A percentile compares a stretch with the other conserved stretches of the same genome.
These are phyloP conservation scores for Chaetomium globosum DNA, from an alignment of 2,329 filamentous ascomycete genomes.

Conservation along the genomic window DNA sequence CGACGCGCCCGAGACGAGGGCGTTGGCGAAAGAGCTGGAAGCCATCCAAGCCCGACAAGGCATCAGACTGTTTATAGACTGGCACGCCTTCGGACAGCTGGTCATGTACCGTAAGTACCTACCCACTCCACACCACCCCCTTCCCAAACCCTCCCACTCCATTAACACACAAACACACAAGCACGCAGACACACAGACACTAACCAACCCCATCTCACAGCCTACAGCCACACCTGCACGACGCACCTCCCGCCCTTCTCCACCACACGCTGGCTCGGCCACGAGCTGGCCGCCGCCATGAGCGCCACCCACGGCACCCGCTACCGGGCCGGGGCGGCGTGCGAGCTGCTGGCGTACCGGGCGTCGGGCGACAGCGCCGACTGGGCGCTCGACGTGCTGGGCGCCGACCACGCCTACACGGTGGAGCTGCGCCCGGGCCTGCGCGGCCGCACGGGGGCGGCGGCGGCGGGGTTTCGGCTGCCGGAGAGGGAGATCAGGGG, in stretches of 20 bases:
- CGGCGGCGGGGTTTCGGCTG: slow-evolving; percentile 13
- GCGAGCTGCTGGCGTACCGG: slow-evolving; percentile 21
- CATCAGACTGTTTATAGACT: slow-evolving; percentile 65
- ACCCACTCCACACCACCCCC: background rate
- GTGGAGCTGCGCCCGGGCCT: slow-evolving; percentile 30
- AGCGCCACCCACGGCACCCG: slow-evolving; percentile 45
- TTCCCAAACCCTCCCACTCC: background rate
- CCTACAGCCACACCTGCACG: slow-evolving; percentile 64
- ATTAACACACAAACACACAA: background rate
- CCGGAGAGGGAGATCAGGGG: slow-evolving; percentile 17
- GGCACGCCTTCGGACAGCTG: slow-evolving; percentile 65
- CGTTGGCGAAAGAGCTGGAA: slow-evolving; percentile 42
- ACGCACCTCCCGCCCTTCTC: slow-evolving; percentile 48
- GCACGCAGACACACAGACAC: background rate
- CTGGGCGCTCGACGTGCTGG: slow-evolving; percentile 40
- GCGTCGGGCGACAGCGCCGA: slow-evolving; percentile 45
- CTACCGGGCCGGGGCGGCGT: slow-evolving; percentile 45
- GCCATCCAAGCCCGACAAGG: slow-evolving; percentile 48
- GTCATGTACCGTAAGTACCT: slow-evolving; percentile 63
- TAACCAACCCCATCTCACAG: slow-evolving; percentile 28
- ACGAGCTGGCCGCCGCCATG: slow-evolving; percentile 56
- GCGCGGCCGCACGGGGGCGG: background rate
- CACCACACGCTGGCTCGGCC: slow-evolving; percentile 24
- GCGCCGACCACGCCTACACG: slow-evolving; percentile 33
- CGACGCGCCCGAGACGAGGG: slow-evolving; percentile 50